Evolutionary conservation across 75 land plant species (phyloP), one percentile per base, ranked within the genome.

Genomic region (Gnetum montanum): DNA sequence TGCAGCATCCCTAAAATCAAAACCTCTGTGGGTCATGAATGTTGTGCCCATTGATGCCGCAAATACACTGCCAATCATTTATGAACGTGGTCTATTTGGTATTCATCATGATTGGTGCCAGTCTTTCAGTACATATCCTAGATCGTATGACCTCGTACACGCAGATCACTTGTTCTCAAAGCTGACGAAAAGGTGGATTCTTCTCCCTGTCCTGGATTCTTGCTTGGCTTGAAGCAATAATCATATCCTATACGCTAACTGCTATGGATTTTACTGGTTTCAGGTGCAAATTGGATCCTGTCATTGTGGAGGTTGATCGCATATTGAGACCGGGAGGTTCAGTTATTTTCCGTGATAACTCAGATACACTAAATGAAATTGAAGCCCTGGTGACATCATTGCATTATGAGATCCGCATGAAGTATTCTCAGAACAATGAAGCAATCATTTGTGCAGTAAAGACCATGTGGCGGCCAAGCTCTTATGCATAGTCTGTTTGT

Each of bases 401-500:
- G 26, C 63, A 78, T 4, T 78, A 73, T 72, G 69, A 78, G 44
- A 54, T 78, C 8, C 49, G 54, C 6, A 47, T 74, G 60, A 64
- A 70, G 8, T 80, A 65, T 33, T 43, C 68, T 20, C 69, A 82
- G 68, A 62, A 70, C 5, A 46, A 70, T 27, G 79, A 80, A 38
- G 84, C 68, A 38, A 44, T 82, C 3, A 43, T 82, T 6, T 84
- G 71, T 28, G 72, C 62, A n/a, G 84, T 80, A 51, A 82, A 82
- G 65, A 74, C 55, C 1, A 43, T 58, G 33, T 82, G 85, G 85
- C 59, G 85, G 34, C 85, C 84, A 24, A 48, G 47, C 47, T 45
- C n/a, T n/a, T n/a, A n/a, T n/a, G n/a, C n/a, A n/a, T n/a, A n/a
- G n/a, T n/a, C n/a, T n/a, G n/a, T n/a, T n/a, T n/a, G n/a, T n/a